Conservation (phyloP, 306 rosid genomes). For the Medicago truncatula region MtrunA17r5.0-ANR NC_053046.1:11025501-11026000, state of each 20-base stretch:
- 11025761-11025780: conserved; percentile 88
- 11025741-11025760: conserved; percentile 89
- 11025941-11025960: conserved; percentile 88
- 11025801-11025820: conserved; percentile 85
- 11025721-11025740: conserved; percentile 94
- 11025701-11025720: conserved; percentile 79
- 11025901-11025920: not conserved
- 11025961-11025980: conserved; percentile 96
- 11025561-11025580: conserved; percentile 65
- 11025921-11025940: conserved; percentile 69
- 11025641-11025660: conserved; percentile 97
- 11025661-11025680: conserved; percentile 88
- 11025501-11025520: conserved; percentile 78
- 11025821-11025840: conserved; percentile 94
- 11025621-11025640: conserved; percentile 81
- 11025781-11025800: conserved; percentile 77
- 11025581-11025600: conserved; percentile 88
- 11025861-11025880: not conserved
- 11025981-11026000: conserved; percentile 91
- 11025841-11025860: conserved; percentile 85
- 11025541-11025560: conserved; percentile 88
- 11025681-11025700: conserved; percentile 66
- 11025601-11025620: conserved; percentile 90
- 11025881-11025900: not conserved
- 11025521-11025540: conserved; percentile 98